Conservation (phyloP, 768 basidiomycete species). For the Mrakia frigida region DNA sequence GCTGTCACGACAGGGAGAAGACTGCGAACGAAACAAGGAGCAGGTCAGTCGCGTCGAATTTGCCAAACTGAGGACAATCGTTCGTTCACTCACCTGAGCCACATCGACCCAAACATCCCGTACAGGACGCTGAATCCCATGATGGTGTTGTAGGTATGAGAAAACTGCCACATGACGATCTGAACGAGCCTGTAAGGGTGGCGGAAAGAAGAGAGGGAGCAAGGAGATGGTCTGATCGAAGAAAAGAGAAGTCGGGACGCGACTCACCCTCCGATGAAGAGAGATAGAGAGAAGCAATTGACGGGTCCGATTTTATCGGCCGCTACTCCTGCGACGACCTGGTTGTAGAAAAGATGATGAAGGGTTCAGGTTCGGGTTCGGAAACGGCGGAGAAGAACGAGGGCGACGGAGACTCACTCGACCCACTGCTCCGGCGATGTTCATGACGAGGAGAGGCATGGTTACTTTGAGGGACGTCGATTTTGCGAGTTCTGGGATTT, state of each 20-base stretch:
- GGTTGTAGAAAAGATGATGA: neutral
- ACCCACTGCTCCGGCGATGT: slow-evolving; percentile 10
- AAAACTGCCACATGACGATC: slow-evolving; percentile 24
- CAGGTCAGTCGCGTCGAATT: neutral
- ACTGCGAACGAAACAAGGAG: neutral
- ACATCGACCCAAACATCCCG: slow-evolving; percentile 16
- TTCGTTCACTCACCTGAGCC: neutral
- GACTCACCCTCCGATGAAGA: slow-evolving; percentile 21
- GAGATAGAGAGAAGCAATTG: slow-evolving; percentile 12
- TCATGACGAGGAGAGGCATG: slow-evolving; percentile 18
- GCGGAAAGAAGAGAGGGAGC: neutral
- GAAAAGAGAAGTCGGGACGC: neutral
- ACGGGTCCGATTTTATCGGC: slow-evolving; percentile 20
- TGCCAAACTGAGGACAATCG: neutral
- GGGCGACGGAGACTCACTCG: neutral
- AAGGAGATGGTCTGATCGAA: neutral
- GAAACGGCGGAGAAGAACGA: neutral
- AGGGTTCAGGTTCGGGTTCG: neutral
- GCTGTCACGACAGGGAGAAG: slow-evolving; percentile 24
- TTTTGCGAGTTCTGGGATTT: neutral
- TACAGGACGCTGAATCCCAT: slow-evolving; percentile 14
- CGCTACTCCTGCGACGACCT: slow-evolving; percentile 5
- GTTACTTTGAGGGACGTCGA: slow-evolving; percentile 7
- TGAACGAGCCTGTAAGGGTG: slow-evolving; percentile 7
- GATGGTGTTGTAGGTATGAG: slow-evolving; percentile 13